Evolutionary conservation across 768 basidiomycete species (phyloP).

Genomic region (Albatrellus ellisii): DNA sequence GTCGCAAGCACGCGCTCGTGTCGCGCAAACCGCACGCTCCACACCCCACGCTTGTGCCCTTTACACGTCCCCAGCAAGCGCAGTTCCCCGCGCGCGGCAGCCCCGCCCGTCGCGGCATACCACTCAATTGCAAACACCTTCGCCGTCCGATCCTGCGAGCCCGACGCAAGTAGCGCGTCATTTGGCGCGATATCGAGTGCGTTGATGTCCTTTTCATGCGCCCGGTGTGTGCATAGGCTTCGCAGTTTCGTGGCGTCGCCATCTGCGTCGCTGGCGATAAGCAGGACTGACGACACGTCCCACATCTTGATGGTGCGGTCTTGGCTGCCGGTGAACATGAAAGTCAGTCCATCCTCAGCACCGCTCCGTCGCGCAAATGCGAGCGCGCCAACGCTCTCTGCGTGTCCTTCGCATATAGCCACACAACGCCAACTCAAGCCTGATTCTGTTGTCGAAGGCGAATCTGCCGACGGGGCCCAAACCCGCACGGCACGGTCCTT

Average conservation of each 20-base stretch:
- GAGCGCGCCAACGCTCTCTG: constrained; percentile 86
- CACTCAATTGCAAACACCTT: constrained; percentile 79
- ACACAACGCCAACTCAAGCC: constrained; percentile 60
- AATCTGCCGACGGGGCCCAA: constrained; percentile 39
- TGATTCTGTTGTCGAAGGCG: constrained; percentile 5
- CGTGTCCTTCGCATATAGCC: constrained; percentile 84
- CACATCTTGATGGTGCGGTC: constrained; percentile 98
- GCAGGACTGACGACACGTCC: constrained; percentile 59
- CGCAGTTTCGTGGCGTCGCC: constrained; percentile 37
- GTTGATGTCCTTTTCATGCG: constrained; percentile 99
- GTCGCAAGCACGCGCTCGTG: constrained; percentile 80
- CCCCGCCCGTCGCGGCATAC: constrained; percentile 16
- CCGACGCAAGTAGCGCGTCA: constrained; percentile 78
- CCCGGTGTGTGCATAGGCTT: constrained; percentile 76
- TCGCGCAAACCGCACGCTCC: constrained; percentile 82
- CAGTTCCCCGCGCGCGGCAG: constrained; percentile 46
- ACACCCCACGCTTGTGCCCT: constrained; percentile 94
- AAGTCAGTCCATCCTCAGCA: constrained; percentile 26
- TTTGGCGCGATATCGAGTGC: constrained; percentile 88
- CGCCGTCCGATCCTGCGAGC: constrained; percentile 90
- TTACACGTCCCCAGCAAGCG: constrained; percentile 77
- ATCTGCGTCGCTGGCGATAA: constrained; percentile 15
- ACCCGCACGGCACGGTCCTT: constrained; percentile 84
- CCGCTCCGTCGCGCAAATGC: constrained; percentile 54
- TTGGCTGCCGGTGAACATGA: constrained; percentile 92